Evolutionary conservation across 2,329 filamentous ascomycete genomes (phyloP), one percentile per base, ranked within the genome.

Genomic region (Arthrobotrys sphaeroides): DNA sequence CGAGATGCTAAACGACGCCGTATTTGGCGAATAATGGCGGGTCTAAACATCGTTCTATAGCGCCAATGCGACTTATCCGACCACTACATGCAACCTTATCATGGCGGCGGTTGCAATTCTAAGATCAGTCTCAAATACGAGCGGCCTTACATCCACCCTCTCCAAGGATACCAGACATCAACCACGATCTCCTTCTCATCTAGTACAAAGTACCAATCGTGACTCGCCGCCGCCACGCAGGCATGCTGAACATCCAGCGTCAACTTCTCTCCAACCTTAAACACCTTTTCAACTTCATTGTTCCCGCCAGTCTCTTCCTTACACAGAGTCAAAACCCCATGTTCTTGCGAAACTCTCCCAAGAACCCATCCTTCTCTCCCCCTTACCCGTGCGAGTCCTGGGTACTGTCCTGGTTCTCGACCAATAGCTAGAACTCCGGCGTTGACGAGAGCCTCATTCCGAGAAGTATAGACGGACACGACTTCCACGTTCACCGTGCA

Each of bases 191-290:
- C 85, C 78, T 88, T 85, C 20, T 87, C 88, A 82, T 94, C 91
- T 1, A 94, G 88, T 33, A 94, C 84, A 18, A 93, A 83, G 82
- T 93, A 95, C 85, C 88, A 92, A 1, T 86, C 88, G 82, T 90
- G 91, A 26, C 88, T 87, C 0, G 89, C 89, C 0, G 90, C 89
- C 0, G 91, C 87, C 78, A 94, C 90, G 81, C 92, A 95, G 36
- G 91, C 88, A 83, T 95, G 92, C 79, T 94, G 94, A 0, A 91
- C 91, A 88, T 90, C 94, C 5, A 94, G 83, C 69, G 88, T 85
- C 24, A 94, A 82, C 79, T 88, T 88, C 80, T 92, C 87, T 0
- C 91, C 91, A 31, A 92, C 84, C 1, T 82, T 77, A 53, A 86
- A 82, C n/a, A 84, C 81, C 9, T 84, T 81, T 20, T 72, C 66